These are phyloP conservation scores for Amphirosellinia nigrospora DNA, from an alignment of 495 filamentous ascomycete species.

Conservation along the genomic window DNA sequence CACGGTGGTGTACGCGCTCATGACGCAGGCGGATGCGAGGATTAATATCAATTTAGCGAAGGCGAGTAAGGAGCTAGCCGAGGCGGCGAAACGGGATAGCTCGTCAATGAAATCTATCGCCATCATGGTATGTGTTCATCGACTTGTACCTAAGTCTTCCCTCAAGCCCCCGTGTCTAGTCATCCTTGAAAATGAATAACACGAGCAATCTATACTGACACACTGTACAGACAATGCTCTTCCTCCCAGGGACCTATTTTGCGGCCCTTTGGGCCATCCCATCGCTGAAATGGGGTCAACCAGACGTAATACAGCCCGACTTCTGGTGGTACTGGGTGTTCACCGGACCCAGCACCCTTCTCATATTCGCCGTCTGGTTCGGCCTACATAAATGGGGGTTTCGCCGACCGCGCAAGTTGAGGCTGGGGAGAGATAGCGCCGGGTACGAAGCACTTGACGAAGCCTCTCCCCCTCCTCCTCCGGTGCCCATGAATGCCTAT, in stretches of 20 bases:
- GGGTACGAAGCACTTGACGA: constrained; percentile 7
- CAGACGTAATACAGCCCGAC: constrained; percentile 33
- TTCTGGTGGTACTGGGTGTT: constrained; percentile 51
- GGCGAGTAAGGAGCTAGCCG: constrained; percentile 34
- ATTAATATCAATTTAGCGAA: constrained; percentile 18
- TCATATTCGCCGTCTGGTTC: constrained; percentile 37
- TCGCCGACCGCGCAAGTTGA: not conserved
- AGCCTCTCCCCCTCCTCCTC: not conserved
- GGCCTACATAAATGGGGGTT: constrained; percentile 18
- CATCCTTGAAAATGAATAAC: not conserved
- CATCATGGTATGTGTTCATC: constrained; percentile 31
- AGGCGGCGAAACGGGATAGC: constrained; percentile 43
- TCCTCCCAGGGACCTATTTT: constrained; percentile 48
- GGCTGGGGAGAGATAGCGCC: not conserved
- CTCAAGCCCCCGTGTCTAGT: not conserved
- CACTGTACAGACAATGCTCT: constrained; percentile 38
- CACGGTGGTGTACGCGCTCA: constrained; percentile 38
- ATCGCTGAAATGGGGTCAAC: constrained; percentile 43
- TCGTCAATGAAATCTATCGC: constrained; percentile 47
- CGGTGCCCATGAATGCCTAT: not conserved
- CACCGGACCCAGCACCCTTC: constrained; percentile 35
- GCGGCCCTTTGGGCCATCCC: constrained; percentile 46
- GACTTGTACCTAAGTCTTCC: not conserved
- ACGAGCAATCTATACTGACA: not conserved
- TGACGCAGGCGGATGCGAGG: constrained; percentile 35